Evolutionary conservation across 352 stramenopile species (phyloP).

Genomic region (Phytophthora litchii): DNA sequence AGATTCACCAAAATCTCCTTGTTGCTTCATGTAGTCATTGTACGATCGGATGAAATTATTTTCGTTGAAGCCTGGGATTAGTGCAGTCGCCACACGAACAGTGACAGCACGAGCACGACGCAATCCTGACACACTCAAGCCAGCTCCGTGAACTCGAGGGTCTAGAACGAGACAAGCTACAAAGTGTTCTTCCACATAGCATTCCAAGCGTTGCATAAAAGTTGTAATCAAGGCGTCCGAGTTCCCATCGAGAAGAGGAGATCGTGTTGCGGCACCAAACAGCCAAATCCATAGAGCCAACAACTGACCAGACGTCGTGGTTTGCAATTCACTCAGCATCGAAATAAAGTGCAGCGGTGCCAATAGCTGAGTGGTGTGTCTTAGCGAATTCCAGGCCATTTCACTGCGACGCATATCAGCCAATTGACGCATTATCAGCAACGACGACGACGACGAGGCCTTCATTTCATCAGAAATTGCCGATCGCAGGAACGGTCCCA

Average conservation of each 20-base stretch:
- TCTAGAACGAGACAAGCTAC: slow-evolving; percentile 43
- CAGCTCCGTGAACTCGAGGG: slow-evolving; percentile 41
- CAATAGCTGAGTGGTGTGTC: slow-evolving; percentile 29
- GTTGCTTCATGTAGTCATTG: slow-evolving; percentile 51
- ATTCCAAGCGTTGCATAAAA: slow-evolving; percentile 35
- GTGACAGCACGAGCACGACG: slow-evolving; percentile 36
- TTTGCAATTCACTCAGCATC: slow-evolving; percentile 35
- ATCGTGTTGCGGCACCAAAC: slow-evolving; percentile 33
- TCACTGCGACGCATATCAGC: slow-evolving; percentile 24
- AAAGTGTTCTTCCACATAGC: slow-evolving; percentile 46
- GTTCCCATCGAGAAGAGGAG: slow-evolving; percentile 32
- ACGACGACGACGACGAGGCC: slow-evolving; percentile 1
- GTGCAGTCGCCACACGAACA: slow-evolving; percentile 28
- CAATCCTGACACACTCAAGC: slow-evolving; percentile 44
- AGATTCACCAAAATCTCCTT: slow-evolving; percentile 42
- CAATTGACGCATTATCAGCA: slow-evolving; percentile 15
- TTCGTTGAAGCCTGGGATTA: slow-evolving; percentile 37
- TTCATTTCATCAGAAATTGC: slow-evolving; percentile 27
- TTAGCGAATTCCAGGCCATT: slow-evolving; percentile 29
- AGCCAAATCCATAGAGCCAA: slow-evolving; percentile 45
- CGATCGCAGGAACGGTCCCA: slow-evolving; percentile 22
- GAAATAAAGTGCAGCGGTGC: slow-evolving; percentile 36
- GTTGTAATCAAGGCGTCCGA: slow-evolving; percentile 17
- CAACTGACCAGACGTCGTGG: slow-evolving; percentile 36
- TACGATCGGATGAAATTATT: slow-evolving; percentile 47